Evolutionary conservation across 495 filamentous ascomycete species (phyloP), one percentile per base, ranked within the genome.

Genomic region (Tuber microsphaerosporum): DNA sequence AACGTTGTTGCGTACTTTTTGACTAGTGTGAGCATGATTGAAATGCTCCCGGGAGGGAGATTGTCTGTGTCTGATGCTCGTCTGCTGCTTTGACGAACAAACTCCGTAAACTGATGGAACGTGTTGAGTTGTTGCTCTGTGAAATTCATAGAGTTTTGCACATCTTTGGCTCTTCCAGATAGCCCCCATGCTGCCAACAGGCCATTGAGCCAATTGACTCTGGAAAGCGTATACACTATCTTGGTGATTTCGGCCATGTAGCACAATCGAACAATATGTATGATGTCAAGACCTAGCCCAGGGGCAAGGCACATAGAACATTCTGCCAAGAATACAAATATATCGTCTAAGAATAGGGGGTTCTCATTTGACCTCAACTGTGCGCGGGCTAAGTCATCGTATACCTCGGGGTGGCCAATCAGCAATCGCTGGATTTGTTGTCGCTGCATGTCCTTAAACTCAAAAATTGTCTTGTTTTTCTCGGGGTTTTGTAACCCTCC

Each of bases 221-320:
- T 65, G 46, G 84, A 81, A 65, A 84, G 82, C 73, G 85, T 86
- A 73, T 87, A 83, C 8, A 85, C 86, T 41, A 91, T 76, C 84
- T 97, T 95, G 68, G 94, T 90, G 68, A 98, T 89, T 84, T 99
- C 94, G 42, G 93, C 92, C 51, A 96, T 87, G 81, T 97, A 97
- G 85, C 95, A 98, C 74, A 97, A 87, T 19, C 92, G 92, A 43
- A 98, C 85, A 22, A 98, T 80, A 84, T 97, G 92, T 75, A 91
- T 89, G 44, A 96, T 89, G 72, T 97, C 90, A 71, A 96, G 86
- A 69, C 88, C 83, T 17, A 93, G 88, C 26, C 91, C 89, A 34
- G 93, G 91, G 37, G 89, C 88, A 56, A 97, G 85, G 75, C 89
- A 92, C 22, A 90, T 80, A 7, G 91, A 90, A 74, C 87, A 89